These are phyloP conservation scores for Candida takata DNA, from an alignment of 805 yeast genomes.

Conservation along the genomic window DNA sequence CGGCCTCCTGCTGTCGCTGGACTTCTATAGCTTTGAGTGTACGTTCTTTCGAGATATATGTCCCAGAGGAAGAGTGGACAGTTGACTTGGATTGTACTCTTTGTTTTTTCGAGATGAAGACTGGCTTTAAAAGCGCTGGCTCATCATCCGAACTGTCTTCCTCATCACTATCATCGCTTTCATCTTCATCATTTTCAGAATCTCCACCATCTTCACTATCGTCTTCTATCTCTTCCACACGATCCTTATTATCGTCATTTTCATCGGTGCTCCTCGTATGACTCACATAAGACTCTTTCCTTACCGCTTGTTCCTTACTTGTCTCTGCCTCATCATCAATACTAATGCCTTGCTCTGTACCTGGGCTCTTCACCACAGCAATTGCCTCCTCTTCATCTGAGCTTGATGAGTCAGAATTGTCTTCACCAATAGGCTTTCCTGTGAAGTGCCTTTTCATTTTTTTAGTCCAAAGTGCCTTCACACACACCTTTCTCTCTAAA, in stretches of 20 bases:
- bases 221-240: slow-evolving; percentile 26
- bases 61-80: background rate
- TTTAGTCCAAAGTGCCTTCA: too few species aligned
- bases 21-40: slow-evolving; percentile 20
- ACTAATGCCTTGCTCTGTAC: background rate
- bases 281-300: slow-evolving; percentile 18
- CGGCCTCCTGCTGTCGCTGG: slow-evolving; percentile 21
- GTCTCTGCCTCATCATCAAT: background rate
- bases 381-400: slow-evolving; percentile 2
- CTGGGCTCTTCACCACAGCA: background rate
- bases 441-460: slow-evolving; percentile 14
- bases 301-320: slow-evolving; percentile 29
- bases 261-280: too few species aligned
- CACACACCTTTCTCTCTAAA: too few species aligned
- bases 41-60: slow-evolving; percentile 24
- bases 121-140: slow-evolving; percentile 19
- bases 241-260: slow-evolving; percentile 20
- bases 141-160: slow-evolving; percentile 11
- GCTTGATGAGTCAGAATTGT: slow-evolving; percentile 1
- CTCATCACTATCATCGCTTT: slow-evolving; percentile 8
- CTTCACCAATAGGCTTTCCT: slow-evolving; percentile 9
- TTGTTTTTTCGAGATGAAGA: slow-evolving; percentile 17
- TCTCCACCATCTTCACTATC: slow-evolving; percentile 9
- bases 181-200: slow-evolving; percentile 9
- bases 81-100: slow-evolving; percentile 1